Base-by-base conservation (phyloP, 257 asterid genomes). In the Solanum neorickii region DNA sequence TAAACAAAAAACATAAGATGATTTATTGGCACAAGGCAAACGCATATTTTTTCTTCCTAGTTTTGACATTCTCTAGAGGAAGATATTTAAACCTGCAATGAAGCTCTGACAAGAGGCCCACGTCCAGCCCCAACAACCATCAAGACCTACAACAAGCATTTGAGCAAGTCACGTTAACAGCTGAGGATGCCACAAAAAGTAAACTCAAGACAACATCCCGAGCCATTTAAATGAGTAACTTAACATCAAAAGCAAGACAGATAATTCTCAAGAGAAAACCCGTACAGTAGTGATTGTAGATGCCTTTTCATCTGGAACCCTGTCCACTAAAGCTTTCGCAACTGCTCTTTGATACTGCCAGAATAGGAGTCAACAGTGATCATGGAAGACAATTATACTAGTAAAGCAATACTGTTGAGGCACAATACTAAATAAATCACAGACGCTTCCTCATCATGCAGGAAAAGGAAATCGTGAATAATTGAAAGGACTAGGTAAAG, bases 71-170 rank as follows among this genome's bases (percentile, higher is more conserved):
- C 44, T 42, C 84, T 65, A 86, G 41, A 87, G 87, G 86, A 84
- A 85, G 72, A 72, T 33, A 13, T 31, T 78, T 68, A 62, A 20
- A 97, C 99, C 99, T 97, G 98, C 87, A 95, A 89, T 69, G 99
- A 95, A 86, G 99, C 98, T 90, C 99, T 93, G 86, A 97, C 99
- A 88, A 97, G 99, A 88, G 99, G 99, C 82, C 99, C 99, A 89
- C 99, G 93, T 56, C 99, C 99, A 86, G 99, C 99, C 83, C 99
- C 99, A 82, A 97, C 99, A 91, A 97, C 99, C 99, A 97, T 97
- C 94, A 97, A 90, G 62, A 97, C 94, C 99, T 97, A 85, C 39
- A 87, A 87, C 89, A 90, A 87, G 78, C 52, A 66, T 41, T 52
- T 85, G 33, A 89, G 89, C 80, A 29, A 47, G 42, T 5, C 68